These are phyloP conservation scores for Protea cynaroides DNA, from an alignment of 164 flowering plant genomes.

Conservation along the genomic window DNA sequence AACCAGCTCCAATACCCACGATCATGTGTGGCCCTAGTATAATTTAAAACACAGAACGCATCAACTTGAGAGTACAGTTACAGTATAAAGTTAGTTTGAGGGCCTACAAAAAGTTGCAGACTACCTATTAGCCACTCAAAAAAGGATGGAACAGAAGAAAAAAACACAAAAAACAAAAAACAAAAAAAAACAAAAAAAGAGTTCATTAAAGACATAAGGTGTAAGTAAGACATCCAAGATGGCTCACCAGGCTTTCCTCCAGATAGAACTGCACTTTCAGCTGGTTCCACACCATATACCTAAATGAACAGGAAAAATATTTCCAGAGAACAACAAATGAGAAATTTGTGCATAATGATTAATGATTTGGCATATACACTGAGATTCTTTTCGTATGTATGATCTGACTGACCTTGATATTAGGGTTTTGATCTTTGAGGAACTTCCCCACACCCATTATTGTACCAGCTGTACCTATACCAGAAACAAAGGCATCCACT, in stretches of 20 bases:
- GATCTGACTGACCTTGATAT: slow-evolving; percentile 29
- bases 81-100: background rate
- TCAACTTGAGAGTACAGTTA: background rate
- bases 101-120: too few species aligned
- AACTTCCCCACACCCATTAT: slow-evolving; percentile 44
- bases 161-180: too few species aligned
- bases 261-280: slow-evolving; percentile 66
- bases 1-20: slow-evolving; percentile 76
- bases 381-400: too few species aligned
- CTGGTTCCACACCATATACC: slow-evolving; percentile 81
- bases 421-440: slow-evolving; percentile 50
- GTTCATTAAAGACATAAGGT: background rate
- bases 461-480: slow-evolving; percentile 60
- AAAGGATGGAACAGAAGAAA: background rate
- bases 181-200: too few species aligned
- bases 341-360: background rate
- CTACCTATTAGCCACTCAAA: too few species aligned
- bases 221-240: background rate
- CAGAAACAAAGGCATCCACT: slow-evolving; percentile 46
- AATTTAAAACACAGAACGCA: slow-evolving; percentile 1
- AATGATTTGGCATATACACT: background rate
- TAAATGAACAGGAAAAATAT: slow-evolving; percentile 15
- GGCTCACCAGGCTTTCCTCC: slow-evolving; percentile 88
- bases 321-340: background rate
- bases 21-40: slow-evolving; percentile 56